These are phyloP conservation scores for Nemania sp. DNA, from an alignment of 2,329 filamentous ascomycete genomes.

Conservation along the genomic window DNA sequence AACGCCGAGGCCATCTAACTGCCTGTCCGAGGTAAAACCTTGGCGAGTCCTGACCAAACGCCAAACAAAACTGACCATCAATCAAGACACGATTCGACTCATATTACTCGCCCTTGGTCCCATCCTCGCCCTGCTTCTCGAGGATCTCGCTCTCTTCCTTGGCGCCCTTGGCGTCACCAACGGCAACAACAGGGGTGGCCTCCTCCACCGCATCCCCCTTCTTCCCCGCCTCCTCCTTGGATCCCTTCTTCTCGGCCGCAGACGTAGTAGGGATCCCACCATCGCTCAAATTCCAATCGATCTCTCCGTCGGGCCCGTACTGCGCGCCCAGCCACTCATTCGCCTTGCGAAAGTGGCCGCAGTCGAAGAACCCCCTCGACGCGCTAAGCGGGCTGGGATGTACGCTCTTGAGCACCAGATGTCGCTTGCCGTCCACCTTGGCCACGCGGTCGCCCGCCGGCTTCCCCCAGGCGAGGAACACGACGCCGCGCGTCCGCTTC, in stretches of 20 bases:
- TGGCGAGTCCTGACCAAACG: neutral
- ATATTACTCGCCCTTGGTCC: neutral
- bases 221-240: constrained; percentile 23
- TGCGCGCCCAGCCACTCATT: constrained; percentile 82
- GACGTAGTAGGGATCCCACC: constrained; percentile 36
- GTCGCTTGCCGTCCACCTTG: constrained; percentile 72
- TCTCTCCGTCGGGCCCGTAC: constrained; percentile 79
- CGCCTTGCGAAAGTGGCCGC: constrained; percentile 77
- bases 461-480: constrained; percentile 92
- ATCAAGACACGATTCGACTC: neutral
- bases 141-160: constrained; percentile 38
- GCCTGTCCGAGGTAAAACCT: too few species aligned
- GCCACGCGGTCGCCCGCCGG: constrained; percentile 80
- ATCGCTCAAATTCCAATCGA: constrained; percentile 76
- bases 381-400: constrained; percentile 96
- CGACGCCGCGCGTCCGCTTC: constrained; percentile 78
- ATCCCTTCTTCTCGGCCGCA: constrained; percentile 27
- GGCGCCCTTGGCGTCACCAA: constrained; percentile 32
- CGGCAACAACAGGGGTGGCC: constrained; percentile 31
- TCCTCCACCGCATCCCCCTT: constrained; percentile 20
- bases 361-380: constrained; percentile 78
- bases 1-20: neutral
- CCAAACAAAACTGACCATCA: neutral
- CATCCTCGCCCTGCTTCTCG: constrained; percentile 38
- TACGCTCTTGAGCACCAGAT: constrained; percentile 83